Evolutionary conservation across 2,329 filamentous ascomycete species (phyloP), one percentile per base, ranked within the genome.

Genomic region (Phaeoacremonium minimum): DNA sequence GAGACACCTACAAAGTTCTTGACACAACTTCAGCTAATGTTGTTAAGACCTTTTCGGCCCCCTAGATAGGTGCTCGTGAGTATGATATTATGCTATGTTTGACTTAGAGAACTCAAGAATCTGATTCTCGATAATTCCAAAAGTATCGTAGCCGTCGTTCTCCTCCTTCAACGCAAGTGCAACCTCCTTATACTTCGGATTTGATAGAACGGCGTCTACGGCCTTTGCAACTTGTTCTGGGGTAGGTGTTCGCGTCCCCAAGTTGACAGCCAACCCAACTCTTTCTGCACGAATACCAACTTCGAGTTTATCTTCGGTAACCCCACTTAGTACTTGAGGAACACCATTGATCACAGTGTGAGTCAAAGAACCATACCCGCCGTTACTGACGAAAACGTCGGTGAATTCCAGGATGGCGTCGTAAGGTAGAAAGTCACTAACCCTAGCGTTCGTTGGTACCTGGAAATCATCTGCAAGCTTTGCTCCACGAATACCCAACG

Each of bases 341-440:
- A 71, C 63, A 1, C 66, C 67, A 36, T 66, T 60, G 20, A 59
- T 55, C 3, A 71, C 47, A 4, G 58, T 60, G 36, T 72, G 66
- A 19, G 62, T 56, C 31, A 71, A 60, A 2, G 64, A 66, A 4
- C 69, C 67, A 39, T 69, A 74, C 7, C 69, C 68, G 7, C 61
- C 71, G 30, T 72, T 73, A n/a, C 59, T 60, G 11, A 75, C 55
- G 17, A 73, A 68, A 2, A 68, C 57, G 30, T 62, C 66, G 22
- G 56, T 55, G 47, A 69, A 41, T 3, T 61, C 60, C 4, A 75
- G 52, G 3, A 73, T 40, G 1, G 57, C 51, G 38, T 75, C 66
- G 42, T 73, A 74, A 4, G 67, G 58, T 5, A 75, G 47, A 44
- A 67, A 73, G 47, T 73, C 67, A 15, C 64, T 51, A 4, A 70